Percentiles rank a stretch among this genome's conserved stretches.
phyloP scores from a whole-genome alignment of 768 basidiomycete genomes.

The Phallus indusiatus region DNA sequence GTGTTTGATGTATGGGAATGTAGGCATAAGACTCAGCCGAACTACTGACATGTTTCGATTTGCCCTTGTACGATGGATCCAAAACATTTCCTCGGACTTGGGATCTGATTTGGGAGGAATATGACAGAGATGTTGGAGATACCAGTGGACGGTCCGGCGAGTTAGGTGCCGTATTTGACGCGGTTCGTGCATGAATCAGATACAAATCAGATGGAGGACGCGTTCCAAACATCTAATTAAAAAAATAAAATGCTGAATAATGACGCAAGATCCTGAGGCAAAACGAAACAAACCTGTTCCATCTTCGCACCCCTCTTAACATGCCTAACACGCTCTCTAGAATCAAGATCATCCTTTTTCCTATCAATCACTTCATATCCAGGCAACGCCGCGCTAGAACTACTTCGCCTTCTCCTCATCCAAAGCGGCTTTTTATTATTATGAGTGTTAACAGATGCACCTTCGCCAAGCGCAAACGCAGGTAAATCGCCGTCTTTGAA shows the following conservation, averaged over 20 bases:
- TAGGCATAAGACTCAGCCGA: neutral
- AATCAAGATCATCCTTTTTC: conserved; percentile 59
- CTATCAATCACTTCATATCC: conserved; percentile 47
- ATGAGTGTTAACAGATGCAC: conserved; percentile 17
- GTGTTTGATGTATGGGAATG: neutral
- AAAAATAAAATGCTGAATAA: conserved; percentile 7
- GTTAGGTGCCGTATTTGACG: neutral
- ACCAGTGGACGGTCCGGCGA: neutral
- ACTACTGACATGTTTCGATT: neutral
- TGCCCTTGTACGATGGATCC: neutral
- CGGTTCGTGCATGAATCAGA: conserved; percentile 25
- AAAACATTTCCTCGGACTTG: neutral
- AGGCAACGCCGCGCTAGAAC: conserved; percentile 38
- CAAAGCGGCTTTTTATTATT: conserved; percentile 27
- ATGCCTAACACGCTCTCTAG: conserved; percentile 67
- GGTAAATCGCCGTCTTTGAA: conserved; percentile 25
- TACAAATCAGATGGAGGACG: conserved; percentile 75
- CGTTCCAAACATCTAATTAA: conserved; percentile 64
- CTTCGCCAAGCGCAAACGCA: conserved; percentile 20
- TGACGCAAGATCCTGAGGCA: neutral
- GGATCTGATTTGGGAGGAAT: neutral
- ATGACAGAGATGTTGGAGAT: neutral
- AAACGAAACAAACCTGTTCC: conserved; percentile 56
- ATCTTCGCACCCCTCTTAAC: conserved; percentile 77
- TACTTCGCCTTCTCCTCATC: conserved; percentile 44